Conservation (phyloP, 805 yeast species). For the Metschnikowia hibisci region DNA sequence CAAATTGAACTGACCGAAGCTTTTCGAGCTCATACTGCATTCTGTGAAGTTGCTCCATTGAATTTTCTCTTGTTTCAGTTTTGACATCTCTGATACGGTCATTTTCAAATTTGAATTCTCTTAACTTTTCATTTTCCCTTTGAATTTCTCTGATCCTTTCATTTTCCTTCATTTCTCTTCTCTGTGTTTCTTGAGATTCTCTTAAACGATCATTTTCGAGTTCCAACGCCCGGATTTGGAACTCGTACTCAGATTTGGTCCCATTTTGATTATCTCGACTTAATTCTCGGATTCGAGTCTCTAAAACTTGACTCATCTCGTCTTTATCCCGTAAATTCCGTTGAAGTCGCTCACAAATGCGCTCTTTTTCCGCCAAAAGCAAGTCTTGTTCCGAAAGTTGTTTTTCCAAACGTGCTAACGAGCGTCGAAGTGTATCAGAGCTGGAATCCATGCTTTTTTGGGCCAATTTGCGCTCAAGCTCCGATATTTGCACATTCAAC, state of each 20-base stretch:
- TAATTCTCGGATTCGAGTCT: constrained; percentile 29
- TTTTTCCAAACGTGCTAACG: constrained; percentile 37
- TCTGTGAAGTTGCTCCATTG: not conserved
- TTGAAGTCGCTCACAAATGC: constrained; percentile 17
- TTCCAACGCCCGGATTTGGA: constrained; percentile 20
- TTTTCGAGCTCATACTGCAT: constrained; percentile 18
- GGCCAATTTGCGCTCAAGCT: constrained; percentile 31
- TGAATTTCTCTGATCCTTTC: constrained; percentile 6
- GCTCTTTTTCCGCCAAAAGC: constrained; percentile 20
- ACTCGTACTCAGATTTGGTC: constrained; percentile 8
- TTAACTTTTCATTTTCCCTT: constrained; percentile 28
- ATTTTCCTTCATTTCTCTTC: not conserved
- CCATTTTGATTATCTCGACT: constrained; percentile 15
- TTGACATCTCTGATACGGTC: constrained; percentile 19
- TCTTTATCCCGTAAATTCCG: constrained; percentile 32
- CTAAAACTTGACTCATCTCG: constrained; percentile 30
- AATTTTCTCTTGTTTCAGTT: not conserved
- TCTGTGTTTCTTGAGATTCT: not conserved
- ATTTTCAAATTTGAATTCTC: constrained; percentile 26
- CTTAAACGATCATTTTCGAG: constrained; percentile 28
- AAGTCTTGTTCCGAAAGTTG: constrained; percentile 18
- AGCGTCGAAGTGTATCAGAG: constrained; percentile 17
- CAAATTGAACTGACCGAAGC: constrained; percentile 24
- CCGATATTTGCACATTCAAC: constrained; percentile 33
- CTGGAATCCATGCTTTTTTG: constrained; percentile 9